Evolutionary conservation across 495 filamentous ascomycete genomes (phyloP).

Genomic region (Xylaria acuta): DNA sequence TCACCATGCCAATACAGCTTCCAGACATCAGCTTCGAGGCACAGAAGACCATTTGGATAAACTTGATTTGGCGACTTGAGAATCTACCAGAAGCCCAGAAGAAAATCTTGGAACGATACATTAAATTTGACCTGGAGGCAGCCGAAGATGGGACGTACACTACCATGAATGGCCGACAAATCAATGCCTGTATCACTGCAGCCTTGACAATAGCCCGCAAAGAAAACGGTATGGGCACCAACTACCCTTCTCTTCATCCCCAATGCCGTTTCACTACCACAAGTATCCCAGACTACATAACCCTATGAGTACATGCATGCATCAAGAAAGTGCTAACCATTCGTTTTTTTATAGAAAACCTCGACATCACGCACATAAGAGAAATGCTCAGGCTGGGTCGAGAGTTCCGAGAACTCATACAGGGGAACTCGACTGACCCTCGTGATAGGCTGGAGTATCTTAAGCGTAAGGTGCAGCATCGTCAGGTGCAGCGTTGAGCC

Average conservation of each 20-base stretch:
- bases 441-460: neutral
- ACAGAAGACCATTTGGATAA: neutral
- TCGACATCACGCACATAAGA: neutral
- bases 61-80: neutral
- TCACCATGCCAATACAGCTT: neutral
- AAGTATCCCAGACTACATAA: neutral
- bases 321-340: neutral
- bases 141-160: neutral
- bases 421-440: neutral
- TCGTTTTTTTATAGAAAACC: neutral
- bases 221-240: neutral
- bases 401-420: slow-evolving; percentile 1
- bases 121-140: neutral
- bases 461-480: neutral
- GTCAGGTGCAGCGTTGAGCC: neutral
- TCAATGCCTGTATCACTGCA: neutral
- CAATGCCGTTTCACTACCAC: neutral
- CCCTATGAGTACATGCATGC: too few relatives aligned
- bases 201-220: neutral
- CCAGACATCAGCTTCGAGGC: neutral
- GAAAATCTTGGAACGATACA: neutral
- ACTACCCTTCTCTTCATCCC: neutral
- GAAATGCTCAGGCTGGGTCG: neutral
- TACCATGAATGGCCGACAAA: slow-evolving; percentile 1
- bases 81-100: neutral